These are phyloP conservation scores for Penstemon newberryi DNA, from an alignment of 257 asterid species.

Conservation along the genomic window DNA sequence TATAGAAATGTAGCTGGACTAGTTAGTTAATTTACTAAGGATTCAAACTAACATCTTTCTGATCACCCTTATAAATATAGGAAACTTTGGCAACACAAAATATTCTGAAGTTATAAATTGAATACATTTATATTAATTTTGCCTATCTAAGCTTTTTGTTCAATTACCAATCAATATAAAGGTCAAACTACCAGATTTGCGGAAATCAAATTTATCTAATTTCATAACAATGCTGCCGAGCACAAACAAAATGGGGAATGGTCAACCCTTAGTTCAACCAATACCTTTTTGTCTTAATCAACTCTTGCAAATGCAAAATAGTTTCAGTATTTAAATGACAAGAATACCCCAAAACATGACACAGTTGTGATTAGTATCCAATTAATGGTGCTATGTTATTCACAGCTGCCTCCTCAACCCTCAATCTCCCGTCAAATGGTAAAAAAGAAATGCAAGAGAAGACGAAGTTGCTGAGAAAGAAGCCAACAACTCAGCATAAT, in stretches of 20 bases:
- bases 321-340: not conserved
- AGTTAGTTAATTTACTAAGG: not conserved
- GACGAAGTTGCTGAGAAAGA: not conserved
- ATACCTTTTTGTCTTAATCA: not conserved
- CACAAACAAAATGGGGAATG: constrained; percentile 2
- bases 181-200: not conserved
- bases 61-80: constrained; percentile 11
- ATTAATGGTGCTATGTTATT: not conserved
- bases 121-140: not conserved
- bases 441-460: not conserved
- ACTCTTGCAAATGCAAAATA: not conserved
- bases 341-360: not conserved
- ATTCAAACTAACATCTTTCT: not conserved
- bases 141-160: not conserved
- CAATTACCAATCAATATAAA: not conserved
- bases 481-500: not conserved
- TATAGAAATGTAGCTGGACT: not conserved
- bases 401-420: not conserved
- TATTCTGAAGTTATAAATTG: not conserved
- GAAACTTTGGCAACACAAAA: not conserved
- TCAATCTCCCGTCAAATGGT: not conserved
- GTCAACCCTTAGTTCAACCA: not conserved
- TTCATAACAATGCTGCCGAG: not conserved
- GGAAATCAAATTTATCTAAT: constrained; percentile 2
- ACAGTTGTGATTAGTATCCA: not conserved